These are phyloP conservation scores for Coleophoma crateriformis DNA, from an alignment of 2,329 filamentous ascomycete genomes.

Conservation along the genomic window DNA sequence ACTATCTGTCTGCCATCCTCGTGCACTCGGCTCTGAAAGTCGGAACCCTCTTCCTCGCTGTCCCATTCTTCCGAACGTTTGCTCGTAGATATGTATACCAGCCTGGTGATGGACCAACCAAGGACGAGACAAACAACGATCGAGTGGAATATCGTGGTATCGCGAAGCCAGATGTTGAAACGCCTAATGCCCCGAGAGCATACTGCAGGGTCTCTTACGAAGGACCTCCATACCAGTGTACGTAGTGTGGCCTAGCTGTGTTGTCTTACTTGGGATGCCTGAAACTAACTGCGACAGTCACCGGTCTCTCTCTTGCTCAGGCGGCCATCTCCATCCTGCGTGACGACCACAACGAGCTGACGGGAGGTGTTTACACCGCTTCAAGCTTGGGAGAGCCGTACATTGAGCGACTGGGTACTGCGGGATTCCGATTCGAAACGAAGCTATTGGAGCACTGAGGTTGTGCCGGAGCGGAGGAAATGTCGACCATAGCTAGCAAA, in stretches of 20 bases:
- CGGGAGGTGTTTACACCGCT: conserved; percentile 66
- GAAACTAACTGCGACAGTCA: conserved; percentile 40
- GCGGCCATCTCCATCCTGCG: conserved; percentile 61
- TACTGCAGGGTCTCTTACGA: conserved; percentile 48
- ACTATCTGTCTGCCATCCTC: conserved; percentile 42
- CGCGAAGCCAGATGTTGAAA: conserved; percentile 50
- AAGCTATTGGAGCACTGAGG: conserved; percentile 32
- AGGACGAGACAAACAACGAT: conserved; percentile 50
- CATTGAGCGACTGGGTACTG: conserved; percentile 54
- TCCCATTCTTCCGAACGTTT: conserved; percentile 33
- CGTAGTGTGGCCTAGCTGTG: conserved; percentile 24
- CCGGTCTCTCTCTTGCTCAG: conserved; percentile 57
- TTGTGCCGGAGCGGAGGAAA: not conserved
- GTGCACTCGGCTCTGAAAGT: conserved; percentile 44
- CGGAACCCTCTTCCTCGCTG: conserved; percentile 31
- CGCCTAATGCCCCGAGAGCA: conserved; percentile 32
- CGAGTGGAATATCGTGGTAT: conserved; percentile 59
- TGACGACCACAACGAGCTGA: conserved; percentile 48
- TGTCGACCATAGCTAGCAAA: too few species aligned
- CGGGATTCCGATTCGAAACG: conserved; percentile 58
- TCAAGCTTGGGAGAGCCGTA: conserved; percentile 64
- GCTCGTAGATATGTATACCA: conserved; percentile 38
- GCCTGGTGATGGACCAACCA: conserved; percentile 49
- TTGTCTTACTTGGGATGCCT: conserved; percentile 6
- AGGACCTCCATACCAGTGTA: conserved; percentile 61